phyloP scores from a whole-genome alignment of 2,329 filamentous ascomycete genomes.

The Pseudocercospora musae region DNA sequence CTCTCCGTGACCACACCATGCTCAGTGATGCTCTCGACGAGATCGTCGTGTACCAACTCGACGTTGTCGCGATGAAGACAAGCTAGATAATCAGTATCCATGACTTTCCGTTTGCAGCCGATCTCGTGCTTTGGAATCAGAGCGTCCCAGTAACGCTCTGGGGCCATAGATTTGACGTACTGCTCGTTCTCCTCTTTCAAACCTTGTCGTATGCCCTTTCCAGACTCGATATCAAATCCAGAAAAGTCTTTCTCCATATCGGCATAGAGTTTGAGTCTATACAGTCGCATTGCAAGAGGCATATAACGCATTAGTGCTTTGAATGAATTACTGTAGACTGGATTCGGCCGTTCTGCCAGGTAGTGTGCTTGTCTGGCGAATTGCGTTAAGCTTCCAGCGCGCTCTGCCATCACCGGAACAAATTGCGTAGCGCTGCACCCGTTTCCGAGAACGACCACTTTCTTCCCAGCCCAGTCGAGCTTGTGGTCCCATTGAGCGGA shows the following conservation, averaged over 20 bases:
- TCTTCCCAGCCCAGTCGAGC: slow-evolving; percentile 39
- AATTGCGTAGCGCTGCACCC: slow-evolving; percentile 50
- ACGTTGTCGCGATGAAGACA: slow-evolving; percentile 44
- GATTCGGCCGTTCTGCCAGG: slow-evolving; percentile 46
- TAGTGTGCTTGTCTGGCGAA: slow-evolving; percentile 53
- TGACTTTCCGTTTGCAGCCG: slow-evolving; percentile 49
- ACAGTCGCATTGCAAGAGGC: slow-evolving; percentile 45
- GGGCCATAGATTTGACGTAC: slow-evolving; percentile 46
- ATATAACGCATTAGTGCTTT: slow-evolving; percentile 47
- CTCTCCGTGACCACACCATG: slow-evolving; percentile 40
- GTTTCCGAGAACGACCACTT: slow-evolving; percentile 43
- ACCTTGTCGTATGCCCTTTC: slow-evolving; percentile 37
- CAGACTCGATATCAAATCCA: slow-evolving; percentile 41
- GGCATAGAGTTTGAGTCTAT: slow-evolving; percentile 43
- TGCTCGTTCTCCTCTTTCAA: slow-evolving; percentile 39
- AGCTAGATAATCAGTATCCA: slow-evolving; percentile 48
- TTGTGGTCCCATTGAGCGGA: slow-evolving; percentile 43
- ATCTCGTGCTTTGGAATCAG: slow-evolving; percentile 45
- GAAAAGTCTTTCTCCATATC: slow-evolving; percentile 46
- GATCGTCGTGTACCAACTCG: slow-evolving; percentile 43
- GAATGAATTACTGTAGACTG: slow-evolving; percentile 40
- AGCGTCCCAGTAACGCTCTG: slow-evolving; percentile 44
- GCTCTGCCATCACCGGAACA: slow-evolving; percentile 43
- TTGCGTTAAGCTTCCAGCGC: slow-evolving; percentile 44
- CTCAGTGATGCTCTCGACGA: slow-evolving; percentile 40